Conservation (phyloP, 1,284 basidiomycete genomes). For the Afroboletus lepidellus region DNA sequence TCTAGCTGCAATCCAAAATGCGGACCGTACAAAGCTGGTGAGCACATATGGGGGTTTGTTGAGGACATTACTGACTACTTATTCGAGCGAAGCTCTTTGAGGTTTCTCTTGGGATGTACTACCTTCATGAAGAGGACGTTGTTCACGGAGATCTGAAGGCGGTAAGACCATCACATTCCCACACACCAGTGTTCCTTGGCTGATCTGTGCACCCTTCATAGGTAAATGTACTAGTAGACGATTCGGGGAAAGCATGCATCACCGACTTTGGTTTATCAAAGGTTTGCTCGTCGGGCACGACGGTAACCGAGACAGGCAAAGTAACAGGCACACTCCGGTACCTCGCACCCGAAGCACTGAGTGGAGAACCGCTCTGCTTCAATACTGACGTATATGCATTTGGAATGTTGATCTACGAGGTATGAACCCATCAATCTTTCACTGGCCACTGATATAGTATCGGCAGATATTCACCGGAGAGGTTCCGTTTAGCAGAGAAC, state of each 20-base stretch:
- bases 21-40: neutral
- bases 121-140: neutral
- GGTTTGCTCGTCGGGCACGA: neutral
- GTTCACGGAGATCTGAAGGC: constrained; percentile 5
- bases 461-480: constrained; percentile 1
- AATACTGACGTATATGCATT: constrained; percentile 5
- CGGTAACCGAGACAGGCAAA: neutral
- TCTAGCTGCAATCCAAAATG: neutral
- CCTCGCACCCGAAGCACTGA: constrained; percentile 2
- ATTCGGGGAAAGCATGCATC: constrained; percentile 8
- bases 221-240: constrained; percentile 7
- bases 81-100: neutral
- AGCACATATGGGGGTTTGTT: neutral
- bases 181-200: too few relatives aligned
- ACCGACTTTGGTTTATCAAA: constrained; percentile 7
- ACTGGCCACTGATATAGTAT: neutral
- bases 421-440: neutral
- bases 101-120: constrained; percentile 8
- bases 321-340: constrained; percentile 2
- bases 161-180: neutral
- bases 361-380: neutral
- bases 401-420: constrained; percentile 7
- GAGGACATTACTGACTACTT: neutral
- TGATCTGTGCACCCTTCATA: neutral
- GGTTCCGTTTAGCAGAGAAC: constrained; percentile 1